A percentile compares a stretch with the other conserved stretches of the same genome.
Evolutionary conservation across 2,329 filamentous ascomycete species (phyloP).

Genomic region (Graphilbum ipis-grandicollis): DNA sequence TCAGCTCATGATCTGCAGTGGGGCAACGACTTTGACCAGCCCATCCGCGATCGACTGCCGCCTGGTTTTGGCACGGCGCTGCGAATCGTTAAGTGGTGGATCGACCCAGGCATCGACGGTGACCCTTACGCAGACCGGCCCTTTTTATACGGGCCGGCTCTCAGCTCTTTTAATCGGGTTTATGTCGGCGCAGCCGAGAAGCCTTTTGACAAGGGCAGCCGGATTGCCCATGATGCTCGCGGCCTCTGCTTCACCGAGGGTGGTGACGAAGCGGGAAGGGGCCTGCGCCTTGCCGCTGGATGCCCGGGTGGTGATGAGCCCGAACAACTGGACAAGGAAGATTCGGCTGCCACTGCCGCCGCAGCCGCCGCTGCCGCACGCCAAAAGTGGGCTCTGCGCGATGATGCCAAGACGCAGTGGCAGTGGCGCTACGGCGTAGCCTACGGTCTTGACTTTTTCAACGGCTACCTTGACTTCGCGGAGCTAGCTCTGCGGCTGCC

Average conservation of each 20-base stretch:
- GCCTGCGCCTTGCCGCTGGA: constrained; percentile 25
- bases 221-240: constrained; percentile 18
- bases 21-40: constrained; percentile 88
- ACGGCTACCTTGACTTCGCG: constrained; percentile 75
- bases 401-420: constrained; percentile 32
- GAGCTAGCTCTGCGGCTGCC: constrained; percentile 56
- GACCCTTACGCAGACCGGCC: constrained; percentile 78
- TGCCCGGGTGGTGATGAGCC: too few species aligned
- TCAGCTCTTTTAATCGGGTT: constrained; percentile 66
- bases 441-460: constrained; percentile 58
- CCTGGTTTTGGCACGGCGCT: constrained; percentile 76
- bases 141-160: constrained; percentile 67
- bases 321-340: too few species aligned
- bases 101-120: constrained; percentile 80
- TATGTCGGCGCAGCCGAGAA: constrained; percentile 36
- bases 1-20: constrained; percentile 63
- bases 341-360: too few species aligned
- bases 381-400: constrained; percentile 39
- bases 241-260: constrained; percentile 48
- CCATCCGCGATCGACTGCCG: constrained; percentile 72
- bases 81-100: constrained; percentile 72
- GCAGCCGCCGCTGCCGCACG: constrained; percentile 26
- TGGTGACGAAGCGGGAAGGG: constrained; percentile 37
- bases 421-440: constrained; percentile 34
- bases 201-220: neutral